Conservation (phyloP, 1,139 yeast genomes). For the Yamadazyma trypodendri region DNA sequence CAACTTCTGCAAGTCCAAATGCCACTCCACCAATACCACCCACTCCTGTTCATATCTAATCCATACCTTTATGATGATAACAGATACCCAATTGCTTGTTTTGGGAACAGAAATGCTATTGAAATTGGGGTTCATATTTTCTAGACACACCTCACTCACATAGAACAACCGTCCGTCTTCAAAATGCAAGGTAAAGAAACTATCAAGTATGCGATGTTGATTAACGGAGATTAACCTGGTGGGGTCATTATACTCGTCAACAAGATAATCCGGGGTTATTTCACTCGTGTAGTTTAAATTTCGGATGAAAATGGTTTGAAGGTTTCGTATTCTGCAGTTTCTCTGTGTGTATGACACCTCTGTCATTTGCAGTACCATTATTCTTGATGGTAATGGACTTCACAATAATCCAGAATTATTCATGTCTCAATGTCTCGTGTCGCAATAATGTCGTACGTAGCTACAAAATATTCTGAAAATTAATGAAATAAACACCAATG, state of each 20-base stretch:
- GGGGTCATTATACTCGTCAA: slow-evolving; percentile 9
- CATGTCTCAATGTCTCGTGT: background rate
- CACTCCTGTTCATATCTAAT: slow-evolving; percentile 16
- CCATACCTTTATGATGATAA: slow-evolving; percentile 27
- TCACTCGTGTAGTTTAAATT: background rate
- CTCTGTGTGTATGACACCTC: background rate
- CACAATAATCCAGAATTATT: background rate
- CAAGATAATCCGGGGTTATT: background rate
- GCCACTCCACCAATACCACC: slow-evolving; percentile 22
- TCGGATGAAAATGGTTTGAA: slow-evolving; percentile 1
- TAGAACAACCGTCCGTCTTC: slow-evolving; percentile 23
- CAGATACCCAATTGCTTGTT: slow-evolving; percentile 11
- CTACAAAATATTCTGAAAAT: no score
- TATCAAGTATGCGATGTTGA: slow-evolving; percentile 21
- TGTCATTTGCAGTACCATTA: no score
- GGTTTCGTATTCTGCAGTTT: slow-evolving; percentile 2
- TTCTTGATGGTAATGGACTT: no score
- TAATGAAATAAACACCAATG: slow-evolving; percentile 13
- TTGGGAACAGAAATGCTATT: slow-evolving; percentile 28
- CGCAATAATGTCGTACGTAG: background rate
- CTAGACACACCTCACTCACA: slow-evolving; percentile 33
- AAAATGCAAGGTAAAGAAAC: slow-evolving; percentile 28
- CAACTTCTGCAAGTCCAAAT: slow-evolving; percentile 4
- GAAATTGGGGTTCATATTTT: slow-evolving; percentile 31
- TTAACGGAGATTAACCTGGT: slow-evolving; percentile 12